phyloP scores from a whole-genome alignment of 2,329 filamentous ascomycete genomes.

The Fusarium zealandicum region DNA sequence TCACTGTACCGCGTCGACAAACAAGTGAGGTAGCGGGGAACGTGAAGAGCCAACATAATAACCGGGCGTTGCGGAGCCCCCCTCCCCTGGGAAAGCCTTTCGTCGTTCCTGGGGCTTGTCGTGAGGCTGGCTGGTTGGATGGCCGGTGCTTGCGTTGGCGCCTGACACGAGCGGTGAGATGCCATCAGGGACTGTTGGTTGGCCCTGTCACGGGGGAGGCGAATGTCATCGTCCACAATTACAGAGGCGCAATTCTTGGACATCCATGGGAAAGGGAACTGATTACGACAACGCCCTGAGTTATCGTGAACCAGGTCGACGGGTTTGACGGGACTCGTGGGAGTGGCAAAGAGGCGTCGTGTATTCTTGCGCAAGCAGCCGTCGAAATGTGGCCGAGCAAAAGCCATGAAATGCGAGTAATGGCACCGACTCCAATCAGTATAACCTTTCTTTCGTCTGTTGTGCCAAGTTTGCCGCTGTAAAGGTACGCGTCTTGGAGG shows the following conservation, averaged over 20 bases:
- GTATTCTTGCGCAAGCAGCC: conserved; percentile 15
- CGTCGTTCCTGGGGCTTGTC: conserved; percentile 2
- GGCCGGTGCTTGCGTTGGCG: conserved; percentile 7
- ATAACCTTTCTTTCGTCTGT: neutral
- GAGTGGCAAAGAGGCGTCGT: conserved; percentile 29
- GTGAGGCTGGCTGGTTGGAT: conserved; percentile 14
- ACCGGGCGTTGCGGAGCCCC: conserved; percentile 10
- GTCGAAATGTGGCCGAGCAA: conserved; percentile 17
- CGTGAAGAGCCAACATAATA: conserved; percentile 4
- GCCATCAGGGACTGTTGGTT: conserved; percentile 12
- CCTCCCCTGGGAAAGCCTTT: neutral
- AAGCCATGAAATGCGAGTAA: conserved; percentile 8
- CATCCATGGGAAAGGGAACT: neutral
- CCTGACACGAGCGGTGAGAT: conserved; percentile 23
- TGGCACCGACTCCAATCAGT: neutral
- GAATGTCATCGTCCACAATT: conserved; percentile 21
- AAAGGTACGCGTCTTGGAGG: conserved; percentile 1
- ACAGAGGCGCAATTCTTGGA: neutral
- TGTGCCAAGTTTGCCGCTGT: conserved; percentile 1
- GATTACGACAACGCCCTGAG: neutral
- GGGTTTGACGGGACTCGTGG: conserved; percentile 3
- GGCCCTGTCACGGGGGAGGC: conserved; percentile 10
- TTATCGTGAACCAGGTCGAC: conserved; percentile 5
- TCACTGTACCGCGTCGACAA: neutral
- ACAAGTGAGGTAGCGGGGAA: conserved; percentile 14